Conservation (phyloP, 2,329 filamentous ascomycete genomes). For the Pseudogymnoascus sp. region DNA sequence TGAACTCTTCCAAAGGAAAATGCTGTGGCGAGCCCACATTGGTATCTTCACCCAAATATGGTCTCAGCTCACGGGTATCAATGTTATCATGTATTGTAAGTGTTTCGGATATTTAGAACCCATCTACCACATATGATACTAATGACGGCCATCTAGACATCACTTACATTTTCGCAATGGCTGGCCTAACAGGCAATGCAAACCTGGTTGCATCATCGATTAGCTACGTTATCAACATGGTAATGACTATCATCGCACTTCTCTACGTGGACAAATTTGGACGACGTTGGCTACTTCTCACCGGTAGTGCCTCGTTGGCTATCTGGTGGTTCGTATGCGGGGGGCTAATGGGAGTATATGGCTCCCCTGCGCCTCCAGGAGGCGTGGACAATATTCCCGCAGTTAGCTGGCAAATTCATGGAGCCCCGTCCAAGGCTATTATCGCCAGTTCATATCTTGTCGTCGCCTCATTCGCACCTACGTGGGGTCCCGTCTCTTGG, state of each 20-base stretch:
- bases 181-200: conserved; percentile 25
- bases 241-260: background rate
- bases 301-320: background rate
- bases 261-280: background rate
- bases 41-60: conserved; percentile 68
- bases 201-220: conserved; percentile 19
- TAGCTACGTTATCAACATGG: background rate
- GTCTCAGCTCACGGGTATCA: conserved; percentile 71
- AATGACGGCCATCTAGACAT: conserved; percentile 16
- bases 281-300: background rate
- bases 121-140: background rate
- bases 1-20: conserved; percentile 63
- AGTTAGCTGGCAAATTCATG: background rate
- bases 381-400: background rate
- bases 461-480: conserved; percentile 43
- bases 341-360: background rate
- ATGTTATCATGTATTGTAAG: conserved; percentile 61
- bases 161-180: conserved; percentile 30
- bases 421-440: conserved; percentile 27
- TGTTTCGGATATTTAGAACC: background rate
- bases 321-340: background rate
- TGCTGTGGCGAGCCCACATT: conserved; percentile 65
- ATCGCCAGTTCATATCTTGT: conserved; percentile 60
- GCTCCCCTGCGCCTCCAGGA: background rate
- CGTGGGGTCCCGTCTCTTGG: conserved; percentile 38